These are phyloP conservation scores for Cyberlindnera americana DNA, from an alignment of 805 yeast species.

Conservation along the genomic window DNA sequence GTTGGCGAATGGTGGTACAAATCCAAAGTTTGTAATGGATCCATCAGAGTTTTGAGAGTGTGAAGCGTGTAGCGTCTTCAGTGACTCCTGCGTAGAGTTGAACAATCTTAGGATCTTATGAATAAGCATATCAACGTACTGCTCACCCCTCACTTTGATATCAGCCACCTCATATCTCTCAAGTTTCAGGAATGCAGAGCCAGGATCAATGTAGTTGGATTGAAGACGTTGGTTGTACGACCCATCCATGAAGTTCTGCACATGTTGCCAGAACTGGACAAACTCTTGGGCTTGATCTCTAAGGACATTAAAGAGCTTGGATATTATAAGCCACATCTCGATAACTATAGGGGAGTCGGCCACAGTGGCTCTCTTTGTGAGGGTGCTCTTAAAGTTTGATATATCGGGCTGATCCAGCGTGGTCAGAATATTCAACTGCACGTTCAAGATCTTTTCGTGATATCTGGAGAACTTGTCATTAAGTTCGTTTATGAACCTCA, in stretches of 20 bases:
- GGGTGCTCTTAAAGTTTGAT: slow-evolving; percentile 24
- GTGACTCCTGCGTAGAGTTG: slow-evolving; percentile 29
- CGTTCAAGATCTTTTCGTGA: slow-evolving; percentile 35
- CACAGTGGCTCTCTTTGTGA: slow-evolving; percentile 26
- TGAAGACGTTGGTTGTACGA: slow-evolving; percentile 36
- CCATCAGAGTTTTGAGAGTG: slow-evolving; percentile 25
- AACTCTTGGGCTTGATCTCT: slow-evolving; percentile 37
- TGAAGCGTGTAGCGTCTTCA: slow-evolving; percentile 11
- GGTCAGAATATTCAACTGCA: slow-evolving; percentile 38
- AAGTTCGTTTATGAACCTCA: slow-evolving; percentile 36
- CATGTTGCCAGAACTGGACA: slow-evolving; percentile 49
- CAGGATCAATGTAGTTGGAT: slow-evolving; percentile 27
- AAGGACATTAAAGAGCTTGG: slow-evolving; percentile 40
- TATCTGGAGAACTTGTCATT: slow-evolving; percentile 40
- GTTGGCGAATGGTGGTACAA: slow-evolving; percentile 63
- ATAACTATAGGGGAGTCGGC: slow-evolving; percentile 52
- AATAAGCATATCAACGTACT: slow-evolving; percentile 35
- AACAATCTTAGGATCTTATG: slow-evolving; percentile 31
- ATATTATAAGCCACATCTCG: slow-evolving; percentile 56
- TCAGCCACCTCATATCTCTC: slow-evolving; percentile 40
- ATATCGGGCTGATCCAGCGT: slow-evolving; percentile 36
- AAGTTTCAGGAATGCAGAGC: slow-evolving; percentile 37
- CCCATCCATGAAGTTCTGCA: slow-evolving; percentile 52
- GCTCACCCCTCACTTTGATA: slow-evolving; percentile 37
- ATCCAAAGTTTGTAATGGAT: slow-evolving; percentile 40